Percentiles rank a stretch among this genome's conserved stretches.
Evolutionary conservation across 345 rosid species (phyloP).

Genomic region (Zanthoxylum bungeanum): DNA sequence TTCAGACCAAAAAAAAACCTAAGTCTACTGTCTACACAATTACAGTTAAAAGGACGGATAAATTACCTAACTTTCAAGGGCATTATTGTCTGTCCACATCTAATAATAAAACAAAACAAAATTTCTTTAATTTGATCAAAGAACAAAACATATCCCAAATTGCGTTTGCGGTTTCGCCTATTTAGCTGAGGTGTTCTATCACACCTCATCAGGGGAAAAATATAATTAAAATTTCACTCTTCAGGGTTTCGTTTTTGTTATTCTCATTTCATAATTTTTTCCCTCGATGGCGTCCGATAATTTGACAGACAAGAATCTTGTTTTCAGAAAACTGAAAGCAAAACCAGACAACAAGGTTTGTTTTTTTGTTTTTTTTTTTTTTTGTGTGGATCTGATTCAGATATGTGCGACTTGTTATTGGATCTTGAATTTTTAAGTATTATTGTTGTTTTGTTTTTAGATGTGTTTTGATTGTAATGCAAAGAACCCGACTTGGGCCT

Average conservation of each 20-base stretch:
- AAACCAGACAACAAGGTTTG: constrained; percentile 91
- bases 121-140: background rate
- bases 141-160: background rate
- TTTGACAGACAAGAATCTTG: constrained; percentile 58
- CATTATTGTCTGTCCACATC: background rate
- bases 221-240: background rate
- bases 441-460: constrained; percentile 29
- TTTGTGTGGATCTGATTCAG: constrained; percentile 34
- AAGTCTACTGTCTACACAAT: no score
- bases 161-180: constrained; percentile 15
- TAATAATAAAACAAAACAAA: background rate
- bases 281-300: constrained; percentile 62
- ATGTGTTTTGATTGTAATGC: constrained; percentile 98
- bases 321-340: constrained; percentile 83
- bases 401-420: constrained; percentile 22
- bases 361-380: background rate
- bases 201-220: constrained; percentile 6
- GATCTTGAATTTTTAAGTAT: constrained; percentile 23
- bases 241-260: background rate
- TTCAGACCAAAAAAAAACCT: no score
- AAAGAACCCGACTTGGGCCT: constrained; percentile 97
- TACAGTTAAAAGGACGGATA: background rate
- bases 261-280: background rate
- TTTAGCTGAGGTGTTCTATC: constrained; percentile 8
- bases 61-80: background rate